Evolutionary conservation across 2,329 filamentous ascomycete genomes (phyloP).

Genomic region (Cadophora malorum): DNA sequence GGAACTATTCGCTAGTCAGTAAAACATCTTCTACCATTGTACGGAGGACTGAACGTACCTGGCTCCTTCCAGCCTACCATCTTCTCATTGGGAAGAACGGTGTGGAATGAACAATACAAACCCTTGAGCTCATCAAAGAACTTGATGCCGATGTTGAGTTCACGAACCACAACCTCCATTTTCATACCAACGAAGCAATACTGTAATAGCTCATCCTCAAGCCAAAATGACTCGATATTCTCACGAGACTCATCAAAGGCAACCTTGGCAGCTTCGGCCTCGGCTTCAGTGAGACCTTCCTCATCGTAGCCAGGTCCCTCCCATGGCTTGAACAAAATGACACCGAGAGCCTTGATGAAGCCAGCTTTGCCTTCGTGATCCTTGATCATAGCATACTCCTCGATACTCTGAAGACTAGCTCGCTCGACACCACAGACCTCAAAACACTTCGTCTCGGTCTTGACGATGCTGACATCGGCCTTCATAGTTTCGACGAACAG

Average conservation of each 20-base stretch:
- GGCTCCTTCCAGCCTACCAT: conserved; percentile 72
- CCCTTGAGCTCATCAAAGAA: conserved; percentile 67
- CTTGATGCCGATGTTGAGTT: conserved; percentile 63
- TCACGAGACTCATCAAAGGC: conserved; percentile 32
- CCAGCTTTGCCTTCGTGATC: conserved; percentile 45
- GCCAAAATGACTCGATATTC: conserved; percentile 63
- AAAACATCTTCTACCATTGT: neutral
- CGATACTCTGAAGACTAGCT: conserved; percentile 50
- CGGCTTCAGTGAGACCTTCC: conserved; percentile 40
- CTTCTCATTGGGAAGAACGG: conserved; percentile 70
- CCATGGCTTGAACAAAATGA: conserved; percentile 51
- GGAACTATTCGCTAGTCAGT: conserved; percentile 34
- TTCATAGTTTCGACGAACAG: conserved; percentile 44
- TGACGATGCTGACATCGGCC: conserved; percentile 49
- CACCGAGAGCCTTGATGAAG: conserved; percentile 52
- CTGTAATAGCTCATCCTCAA: conserved; percentile 67
- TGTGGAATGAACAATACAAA: conserved; percentile 67
- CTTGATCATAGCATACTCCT: conserved; percentile 53
- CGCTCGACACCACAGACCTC: conserved; percentile 62
- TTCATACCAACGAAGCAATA: conserved; percentile 71
- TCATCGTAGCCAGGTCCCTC: conserved; percentile 46
- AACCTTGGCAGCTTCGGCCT: conserved; percentile 38
- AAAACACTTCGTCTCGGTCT: conserved; percentile 61
- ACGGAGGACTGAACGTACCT: conserved; percentile 28
- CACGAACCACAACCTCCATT: conserved; percentile 59